These are phyloP conservation scores for Clonostachys rhizophaga DNA, from an alignment of 2,329 filamentous ascomycete genomes.

Conservation along the genomic window DNA sequence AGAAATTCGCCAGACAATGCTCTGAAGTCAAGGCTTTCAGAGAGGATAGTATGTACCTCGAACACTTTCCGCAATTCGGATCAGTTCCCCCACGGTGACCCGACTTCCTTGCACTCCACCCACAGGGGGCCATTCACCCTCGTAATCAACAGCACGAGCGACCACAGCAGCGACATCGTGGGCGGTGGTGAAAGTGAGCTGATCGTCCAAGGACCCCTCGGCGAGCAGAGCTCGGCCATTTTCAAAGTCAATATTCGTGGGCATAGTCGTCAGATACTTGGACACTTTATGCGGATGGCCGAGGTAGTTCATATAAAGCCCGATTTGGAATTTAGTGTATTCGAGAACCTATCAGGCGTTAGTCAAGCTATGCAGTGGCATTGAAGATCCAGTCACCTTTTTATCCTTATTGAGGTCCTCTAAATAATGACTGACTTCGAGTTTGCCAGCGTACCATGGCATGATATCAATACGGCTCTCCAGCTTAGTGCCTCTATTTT, in stretches of 20 bases:
- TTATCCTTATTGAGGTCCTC: conserved; percentile 40
- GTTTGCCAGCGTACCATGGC: conserved; percentile 43
- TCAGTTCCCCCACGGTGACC: conserved; percentile 25
- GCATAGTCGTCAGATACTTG: conserved; percentile 31
- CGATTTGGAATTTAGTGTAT: conserved; percentile 51
- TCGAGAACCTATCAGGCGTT: conserved; percentile 37
- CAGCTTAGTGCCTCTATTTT: neutral
- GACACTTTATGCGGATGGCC: conserved; percentile 41
- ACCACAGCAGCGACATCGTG: conserved; percentile 35
- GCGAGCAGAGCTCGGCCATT: conserved; percentile 33
- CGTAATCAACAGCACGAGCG: conserved; percentile 33
- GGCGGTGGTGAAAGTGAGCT: conserved; percentile 36
- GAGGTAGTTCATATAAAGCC: conserved; percentile 50
- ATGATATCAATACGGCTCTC: conserved; percentile 18
- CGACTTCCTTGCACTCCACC: conserved; percentile 33
- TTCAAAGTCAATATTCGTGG: conserved; percentile 31
- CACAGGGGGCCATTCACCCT: conserved; percentile 32
- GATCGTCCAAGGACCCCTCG: conserved; percentile 31
- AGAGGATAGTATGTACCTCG: conserved; percentile 20
- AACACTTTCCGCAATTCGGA: conserved; percentile 31
- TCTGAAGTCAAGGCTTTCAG: too few species aligned
- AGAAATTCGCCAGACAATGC: neutral
- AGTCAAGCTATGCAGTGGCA: too few species aligned
- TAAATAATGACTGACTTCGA: conserved; percentile 41
- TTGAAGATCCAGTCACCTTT: conserved; percentile 18